Conservation (phyloP, 2,329 filamentous ascomycete species). For the Stachybotrys echinatus region DNA sequence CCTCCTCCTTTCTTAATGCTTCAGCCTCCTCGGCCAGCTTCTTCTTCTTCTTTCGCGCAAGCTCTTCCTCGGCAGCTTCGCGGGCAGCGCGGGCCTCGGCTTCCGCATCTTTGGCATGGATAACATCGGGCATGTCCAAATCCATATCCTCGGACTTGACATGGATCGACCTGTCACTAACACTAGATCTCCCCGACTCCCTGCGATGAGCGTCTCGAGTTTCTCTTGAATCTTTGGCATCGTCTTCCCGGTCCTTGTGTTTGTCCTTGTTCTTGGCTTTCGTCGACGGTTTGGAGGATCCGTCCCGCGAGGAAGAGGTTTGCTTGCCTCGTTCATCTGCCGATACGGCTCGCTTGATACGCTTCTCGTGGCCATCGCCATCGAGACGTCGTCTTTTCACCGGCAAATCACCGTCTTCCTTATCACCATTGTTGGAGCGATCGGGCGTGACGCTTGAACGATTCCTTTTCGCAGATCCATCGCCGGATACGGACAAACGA, state of each 20-base stretch:
- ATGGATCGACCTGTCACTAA: constrained; percentile 44
- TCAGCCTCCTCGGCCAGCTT: constrained; percentile 14
- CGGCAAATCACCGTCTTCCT: constrained; percentile 46
- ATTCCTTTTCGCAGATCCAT: constrained; percentile 51
- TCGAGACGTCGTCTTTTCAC: constrained; percentile 55
- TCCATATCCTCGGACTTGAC: constrained; percentile 54
- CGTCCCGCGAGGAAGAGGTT: constrained; percentile 31
- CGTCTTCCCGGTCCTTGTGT: constrained; percentile 37
- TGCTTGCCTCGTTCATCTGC: constrained; percentile 43
- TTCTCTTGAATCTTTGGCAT: constrained; percentile 30
- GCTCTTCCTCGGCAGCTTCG: not conserved
- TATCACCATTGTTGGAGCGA: constrained; percentile 43
- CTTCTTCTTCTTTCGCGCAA: not conserved
- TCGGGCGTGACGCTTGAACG: constrained; percentile 56
- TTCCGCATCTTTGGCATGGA: constrained; percentile 18
- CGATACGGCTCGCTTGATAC: constrained; percentile 34
- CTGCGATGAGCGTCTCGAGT: constrained; percentile 30
- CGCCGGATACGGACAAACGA: constrained; percentile 42
- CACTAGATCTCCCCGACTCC: constrained; percentile 33
- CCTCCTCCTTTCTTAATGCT: constrained; percentile 30
- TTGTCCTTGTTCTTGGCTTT: constrained; percentile 15
- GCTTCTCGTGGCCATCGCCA: constrained; percentile 44
- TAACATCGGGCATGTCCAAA: constrained; percentile 49
- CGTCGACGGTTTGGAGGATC: constrained; percentile 22
- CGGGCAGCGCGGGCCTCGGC: not conserved